phyloP scores from a whole-genome alignment of 1,139 yeast genomes.

The Candida tetrigidarum region DNA sequence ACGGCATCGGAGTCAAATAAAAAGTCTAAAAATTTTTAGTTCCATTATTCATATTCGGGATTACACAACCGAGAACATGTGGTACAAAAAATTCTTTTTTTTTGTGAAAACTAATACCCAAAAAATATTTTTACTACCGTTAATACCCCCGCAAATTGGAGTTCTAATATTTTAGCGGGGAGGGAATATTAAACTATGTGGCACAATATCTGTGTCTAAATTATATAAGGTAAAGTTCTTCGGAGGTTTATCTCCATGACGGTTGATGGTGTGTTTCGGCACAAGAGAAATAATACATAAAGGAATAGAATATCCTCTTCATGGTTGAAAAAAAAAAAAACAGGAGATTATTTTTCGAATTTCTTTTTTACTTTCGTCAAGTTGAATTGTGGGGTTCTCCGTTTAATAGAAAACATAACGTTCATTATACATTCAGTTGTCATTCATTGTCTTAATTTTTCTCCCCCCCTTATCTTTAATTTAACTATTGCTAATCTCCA shows the following conservation, averaged over 20 bases:
- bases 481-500: background rate
- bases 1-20: too few relatives aligned
- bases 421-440: too few relatives aligned
- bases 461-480: too few relatives aligned
- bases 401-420: too few relatives aligned
- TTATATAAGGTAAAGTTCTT: background rate
- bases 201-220: background rate
- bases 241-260: background rate
- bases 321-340: slow-evolving; percentile 1
- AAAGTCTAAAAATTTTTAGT: too few relatives aligned
- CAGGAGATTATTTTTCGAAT: background rate
- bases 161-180: too few relatives aligned
- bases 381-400: background rate
- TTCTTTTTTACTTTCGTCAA: background rate
- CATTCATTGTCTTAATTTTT: too few relatives aligned
- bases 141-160: too few relatives aligned
- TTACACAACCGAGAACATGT: background rate
- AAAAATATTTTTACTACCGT: background rate
- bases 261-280: background rate
- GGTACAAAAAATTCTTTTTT: background rate
- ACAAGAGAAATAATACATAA: too few relatives aligned
- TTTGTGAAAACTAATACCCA: too few relatives aligned
- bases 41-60: slow-evolving; percentile 4
- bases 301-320: too few relatives aligned
- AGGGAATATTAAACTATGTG: too few relatives aligned